These are phyloP conservation scores for Luzula sylvatica DNA, from an alignment of 176 grass and related monocot genomes.

Conservation along the genomic window DNA sequence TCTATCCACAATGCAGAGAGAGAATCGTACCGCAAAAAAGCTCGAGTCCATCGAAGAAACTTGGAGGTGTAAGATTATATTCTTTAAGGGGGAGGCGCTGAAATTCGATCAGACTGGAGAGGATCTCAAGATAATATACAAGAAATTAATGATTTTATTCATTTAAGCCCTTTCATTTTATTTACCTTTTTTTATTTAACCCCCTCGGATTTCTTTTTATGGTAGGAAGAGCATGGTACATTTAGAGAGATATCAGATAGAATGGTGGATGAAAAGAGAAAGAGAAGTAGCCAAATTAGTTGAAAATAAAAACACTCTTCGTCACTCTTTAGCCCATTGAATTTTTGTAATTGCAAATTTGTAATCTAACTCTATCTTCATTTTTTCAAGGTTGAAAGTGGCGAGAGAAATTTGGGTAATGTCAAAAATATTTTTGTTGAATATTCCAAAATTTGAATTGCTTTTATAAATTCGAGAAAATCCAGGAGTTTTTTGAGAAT, in stretches of 20 bases:
- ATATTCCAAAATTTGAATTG: too few species aligned
- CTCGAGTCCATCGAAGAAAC: conserved; percentile 45
- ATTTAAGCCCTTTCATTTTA: conserved; percentile 5
- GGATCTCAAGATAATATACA: conserved; percentile 56
- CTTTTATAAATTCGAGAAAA: too few species aligned
- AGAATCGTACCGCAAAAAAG: conserved; percentile 70
- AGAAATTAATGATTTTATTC: conserved; percentile 71
- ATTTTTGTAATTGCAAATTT: too few species aligned
- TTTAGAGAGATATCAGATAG: too few species aligned
- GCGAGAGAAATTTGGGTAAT: conserved; percentile 55
- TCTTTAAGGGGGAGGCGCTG: too few species aligned
- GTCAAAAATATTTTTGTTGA: too few species aligned
- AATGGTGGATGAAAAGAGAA: too few species aligned
- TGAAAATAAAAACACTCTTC: conserved; percentile 60
- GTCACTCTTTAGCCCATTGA: conserved; percentile 43
- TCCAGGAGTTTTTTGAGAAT: too few species aligned
- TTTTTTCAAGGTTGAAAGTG: conserved; percentile 41
- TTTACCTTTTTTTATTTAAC: conserved; percentile 14
- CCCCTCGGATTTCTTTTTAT: conserved; percentile 21
- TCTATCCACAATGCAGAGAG: conserved; percentile 60
- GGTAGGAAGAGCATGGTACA: conserved; percentile 83
- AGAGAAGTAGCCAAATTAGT: too few species aligned
- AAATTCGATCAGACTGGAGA: conserved; percentile 51
- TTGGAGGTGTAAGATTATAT: too few species aligned
- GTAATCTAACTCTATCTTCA: background rate